A percentile compares a stretch with the other conserved stretches of the same genome.
These are phyloP conservation scores for Cyberlindnera veronae DNA, from an alignment of 805 yeast genomes.

Conservation along the genomic window DNA sequence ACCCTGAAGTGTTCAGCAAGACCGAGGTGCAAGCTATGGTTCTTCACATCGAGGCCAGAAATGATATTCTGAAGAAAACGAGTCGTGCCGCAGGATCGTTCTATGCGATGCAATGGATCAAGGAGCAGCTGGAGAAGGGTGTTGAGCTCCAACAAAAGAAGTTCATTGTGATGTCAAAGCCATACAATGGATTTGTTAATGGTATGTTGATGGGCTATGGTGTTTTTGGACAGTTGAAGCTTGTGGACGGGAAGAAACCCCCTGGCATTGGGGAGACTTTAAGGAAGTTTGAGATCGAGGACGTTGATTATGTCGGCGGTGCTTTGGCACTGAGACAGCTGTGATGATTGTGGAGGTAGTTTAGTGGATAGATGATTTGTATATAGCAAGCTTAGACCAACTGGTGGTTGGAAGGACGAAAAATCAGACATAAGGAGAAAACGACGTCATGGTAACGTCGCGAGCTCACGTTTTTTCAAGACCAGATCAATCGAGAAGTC, in stretches of 20 bases:
- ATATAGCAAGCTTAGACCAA: too few species aligned
- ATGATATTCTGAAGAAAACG: conserved; percentile 34
- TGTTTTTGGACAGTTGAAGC: conserved; percentile 30
- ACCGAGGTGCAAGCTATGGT: conserved; percentile 35
- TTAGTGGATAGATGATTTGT: neutral
- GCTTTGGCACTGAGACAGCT: conserved; percentile 30
- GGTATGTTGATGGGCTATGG: conserved; percentile 31
- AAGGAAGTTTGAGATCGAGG: conserved; percentile 36
- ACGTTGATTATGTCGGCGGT: conserved; percentile 43
- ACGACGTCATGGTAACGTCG: too few species aligned
- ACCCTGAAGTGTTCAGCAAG: conserved; percentile 29
- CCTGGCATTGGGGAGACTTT: conserved; percentile 44
- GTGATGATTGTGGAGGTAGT: neutral
- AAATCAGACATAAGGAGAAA: too few species aligned
- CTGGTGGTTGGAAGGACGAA: too few species aligned
- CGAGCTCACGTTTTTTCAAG: too few species aligned
- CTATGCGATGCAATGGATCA: conserved; percentile 35
- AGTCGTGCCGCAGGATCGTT: conserved; percentile 31
- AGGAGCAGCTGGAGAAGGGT: conserved; percentile 14
- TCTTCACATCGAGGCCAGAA: conserved; percentile 43
- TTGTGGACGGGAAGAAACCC: conserved; percentile 25
- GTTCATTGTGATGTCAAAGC: conserved; percentile 41
- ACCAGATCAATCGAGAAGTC: too few species aligned
- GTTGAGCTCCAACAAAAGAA: conserved; percentile 3
- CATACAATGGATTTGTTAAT: conserved; percentile 34